phyloP scores from a whole-genome alignment of 164 flowering plant species.

The Liriodendron chinense region DNA sequence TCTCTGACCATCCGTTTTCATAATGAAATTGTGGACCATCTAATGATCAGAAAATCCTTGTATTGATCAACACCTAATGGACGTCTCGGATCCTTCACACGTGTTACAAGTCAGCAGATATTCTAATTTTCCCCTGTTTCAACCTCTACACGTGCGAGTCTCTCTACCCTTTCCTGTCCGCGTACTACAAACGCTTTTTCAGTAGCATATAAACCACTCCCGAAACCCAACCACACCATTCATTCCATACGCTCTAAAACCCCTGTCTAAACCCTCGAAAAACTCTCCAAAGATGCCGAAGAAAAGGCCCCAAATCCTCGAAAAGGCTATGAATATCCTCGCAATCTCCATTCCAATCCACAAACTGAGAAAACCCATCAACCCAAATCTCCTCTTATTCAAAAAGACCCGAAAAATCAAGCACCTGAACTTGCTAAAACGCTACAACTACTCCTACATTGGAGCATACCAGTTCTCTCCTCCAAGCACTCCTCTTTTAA shows the following conservation, averaged over 20 bases:
- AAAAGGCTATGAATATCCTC: slow-evolving; percentile 37
- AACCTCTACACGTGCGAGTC: not conserved
- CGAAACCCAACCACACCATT: not conserved
- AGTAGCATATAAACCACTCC: not conserved
- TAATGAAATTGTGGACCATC: too few relatives aligned
- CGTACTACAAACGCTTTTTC: not conserved
- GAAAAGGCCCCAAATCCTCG: slow-evolving; percentile 31
- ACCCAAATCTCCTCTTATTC: slow-evolving; percentile 32
- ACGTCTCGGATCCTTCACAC: not conserved
- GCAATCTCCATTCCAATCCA: slow-evolving; percentile 33
- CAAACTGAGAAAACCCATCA: slow-evolving; percentile 36
- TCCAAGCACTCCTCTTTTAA: slow-evolving; percentile 52
- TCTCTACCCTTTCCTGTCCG: not conserved
- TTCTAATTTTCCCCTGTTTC: not conserved
- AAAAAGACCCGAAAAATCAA: slow-evolving; percentile 33
- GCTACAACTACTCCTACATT: slow-evolving; percentile 33
- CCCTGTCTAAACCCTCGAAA: not conserved
- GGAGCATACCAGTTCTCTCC: slow-evolving; percentile 57
- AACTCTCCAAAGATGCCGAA: slow-evolving; percentile 29
- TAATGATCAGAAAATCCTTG: too few relatives aligned
- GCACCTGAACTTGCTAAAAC: slow-evolving; percentile 35
- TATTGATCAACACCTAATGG: not conserved
- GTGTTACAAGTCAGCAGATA: not conserved
- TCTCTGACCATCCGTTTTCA: too few relatives aligned
- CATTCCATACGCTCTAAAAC: slow-evolving; percentile 11